These are phyloP conservation scores for Huntiella abstrusa DNA, from an alignment of 2,329 filamentous ascomycete species.

Conservation along the genomic window DNA sequence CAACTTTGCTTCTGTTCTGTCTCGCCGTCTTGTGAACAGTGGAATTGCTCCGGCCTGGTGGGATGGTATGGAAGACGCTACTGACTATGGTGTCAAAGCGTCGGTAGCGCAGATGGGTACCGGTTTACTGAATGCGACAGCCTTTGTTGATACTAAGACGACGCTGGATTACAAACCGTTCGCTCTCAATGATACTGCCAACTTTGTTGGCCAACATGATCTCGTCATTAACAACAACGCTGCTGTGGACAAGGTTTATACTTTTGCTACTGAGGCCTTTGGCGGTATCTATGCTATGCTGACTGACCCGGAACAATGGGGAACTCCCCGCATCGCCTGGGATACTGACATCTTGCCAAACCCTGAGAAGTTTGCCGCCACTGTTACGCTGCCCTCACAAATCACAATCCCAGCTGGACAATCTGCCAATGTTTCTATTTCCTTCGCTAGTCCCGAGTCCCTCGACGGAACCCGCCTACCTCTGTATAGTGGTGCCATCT, in stretches of 20 bases:
- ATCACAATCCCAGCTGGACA: constrained; percentile 13
- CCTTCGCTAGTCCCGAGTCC: neutral
- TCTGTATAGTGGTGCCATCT: constrained; percentile 26
- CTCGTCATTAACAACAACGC: constrained; percentile 27
- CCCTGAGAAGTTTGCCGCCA: constrained; percentile 2
- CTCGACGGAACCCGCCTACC: constrained; percentile 16
- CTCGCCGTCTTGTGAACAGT: neutral
- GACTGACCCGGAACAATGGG: constrained; percentile 1
- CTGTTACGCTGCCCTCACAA: constrained; percentile 1
- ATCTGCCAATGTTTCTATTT: neutral
- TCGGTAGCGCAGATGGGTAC: constrained; percentile 27
- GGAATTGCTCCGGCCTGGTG: neutral
- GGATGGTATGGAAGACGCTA: neutral
- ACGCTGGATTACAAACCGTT: constrained; percentile 24
- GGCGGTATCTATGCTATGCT: constrained; percentile 22
- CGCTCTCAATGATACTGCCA: constrained; percentile 29
- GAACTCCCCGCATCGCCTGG: neutral
- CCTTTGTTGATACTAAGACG: constrained; percentile 24
- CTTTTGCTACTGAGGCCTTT: constrained; percentile 22
- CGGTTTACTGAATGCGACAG: constrained; percentile 27
- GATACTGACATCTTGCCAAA: constrained; percentile 4
- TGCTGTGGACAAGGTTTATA: constrained; percentile 22
- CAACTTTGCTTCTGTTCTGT: constrained; percentile 1
- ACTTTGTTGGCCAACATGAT: constrained; percentile 20
- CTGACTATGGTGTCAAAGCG: constrained; percentile 13